Evolutionary conservation across 2,329 filamentous ascomycete genomes (phyloP).

Genomic region (Epichloe scottii): DNA sequence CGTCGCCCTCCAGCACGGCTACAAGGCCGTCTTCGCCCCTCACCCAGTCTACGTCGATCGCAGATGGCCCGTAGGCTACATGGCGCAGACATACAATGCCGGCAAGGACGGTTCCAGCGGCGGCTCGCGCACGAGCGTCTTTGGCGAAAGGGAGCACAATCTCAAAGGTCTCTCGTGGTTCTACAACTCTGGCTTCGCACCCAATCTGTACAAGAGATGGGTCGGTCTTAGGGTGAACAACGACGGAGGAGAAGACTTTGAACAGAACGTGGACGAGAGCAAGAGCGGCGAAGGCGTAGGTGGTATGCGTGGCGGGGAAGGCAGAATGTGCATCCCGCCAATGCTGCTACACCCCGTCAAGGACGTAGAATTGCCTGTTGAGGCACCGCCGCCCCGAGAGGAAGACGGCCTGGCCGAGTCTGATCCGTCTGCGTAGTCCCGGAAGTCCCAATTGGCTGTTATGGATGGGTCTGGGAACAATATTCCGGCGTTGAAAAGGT

Average conservation of each 20-base stretch:
- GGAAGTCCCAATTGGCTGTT: constrained; percentile 5
- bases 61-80: constrained; percentile 68
- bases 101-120: constrained; percentile 63
- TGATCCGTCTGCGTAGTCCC: constrained; percentile 29
- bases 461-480: neutral
- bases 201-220: constrained; percentile 76
- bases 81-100: constrained; percentile 69
- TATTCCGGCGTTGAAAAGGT: neutral
- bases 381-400: constrained; percentile 37
- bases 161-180: constrained; percentile 83
- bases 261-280: constrained; percentile 43
- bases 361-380: constrained; percentile 54
- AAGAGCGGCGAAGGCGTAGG: constrained; percentile 36
- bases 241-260: constrained; percentile 66
- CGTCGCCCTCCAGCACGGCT: constrained; percentile 77
- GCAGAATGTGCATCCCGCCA: constrained; percentile 80
- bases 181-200: constrained; percentile 73
- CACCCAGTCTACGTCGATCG: constrained; percentile 84
- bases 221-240: constrained; percentile 69
- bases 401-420: constrained; percentile 26
- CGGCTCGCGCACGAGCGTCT: constrained; percentile 60
- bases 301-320: constrained; percentile 55
- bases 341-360: constrained; percentile 88
- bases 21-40: constrained; percentile 83
- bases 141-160: constrained; percentile 80